A percentile compares a stretch with the other conserved stretches of the same genome.
Evolutionary conservation across 2,329 filamentous ascomycete species (phyloP).

Genomic region (Cladosporium velox): DNA sequence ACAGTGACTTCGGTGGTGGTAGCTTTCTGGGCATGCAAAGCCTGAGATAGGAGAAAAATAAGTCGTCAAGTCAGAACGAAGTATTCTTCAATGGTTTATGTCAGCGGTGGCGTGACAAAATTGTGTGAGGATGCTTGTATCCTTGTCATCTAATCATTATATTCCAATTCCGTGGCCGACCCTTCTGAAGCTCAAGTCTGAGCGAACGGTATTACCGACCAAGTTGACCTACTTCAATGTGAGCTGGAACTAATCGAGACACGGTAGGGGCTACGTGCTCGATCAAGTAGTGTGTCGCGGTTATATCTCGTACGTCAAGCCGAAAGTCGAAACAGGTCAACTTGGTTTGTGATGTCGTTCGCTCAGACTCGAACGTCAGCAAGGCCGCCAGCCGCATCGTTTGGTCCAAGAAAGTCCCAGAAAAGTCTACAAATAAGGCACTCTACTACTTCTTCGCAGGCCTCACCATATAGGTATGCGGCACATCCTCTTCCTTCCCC

Average conservation of each 20-base stretch:
- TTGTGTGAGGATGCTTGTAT: not conserved
- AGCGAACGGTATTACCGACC: not conserved
- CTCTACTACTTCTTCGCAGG: conserved; percentile 23
- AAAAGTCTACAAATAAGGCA: no score
- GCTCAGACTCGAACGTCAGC: not conserved
- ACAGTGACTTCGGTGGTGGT: not conserved
- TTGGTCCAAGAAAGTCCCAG: not conserved
- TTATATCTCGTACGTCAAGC: not conserved
- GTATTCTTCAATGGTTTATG: not conserved
- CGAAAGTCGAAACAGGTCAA: not conserved
- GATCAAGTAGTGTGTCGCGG: not conserved
- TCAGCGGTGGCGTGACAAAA: not conserved
- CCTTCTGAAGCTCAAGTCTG: not conserved
- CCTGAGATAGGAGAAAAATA: not conserved
- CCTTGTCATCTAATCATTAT: not conserved
- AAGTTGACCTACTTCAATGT: not conserved
- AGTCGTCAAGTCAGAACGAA: not conserved
- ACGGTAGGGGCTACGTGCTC: not conserved
- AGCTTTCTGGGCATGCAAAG: not conserved
- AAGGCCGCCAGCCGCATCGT: not conserved
- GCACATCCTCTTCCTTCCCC: conserved; percentile 30
- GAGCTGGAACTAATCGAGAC: not conserved
- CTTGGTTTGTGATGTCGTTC: not conserved
- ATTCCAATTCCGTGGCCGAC: not conserved
- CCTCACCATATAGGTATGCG: conserved; percentile 32